phyloP scores from a whole-genome alignment of 2,329 filamentous ascomycete species.

The Davidsoniella neocaledoniae region DNA sequence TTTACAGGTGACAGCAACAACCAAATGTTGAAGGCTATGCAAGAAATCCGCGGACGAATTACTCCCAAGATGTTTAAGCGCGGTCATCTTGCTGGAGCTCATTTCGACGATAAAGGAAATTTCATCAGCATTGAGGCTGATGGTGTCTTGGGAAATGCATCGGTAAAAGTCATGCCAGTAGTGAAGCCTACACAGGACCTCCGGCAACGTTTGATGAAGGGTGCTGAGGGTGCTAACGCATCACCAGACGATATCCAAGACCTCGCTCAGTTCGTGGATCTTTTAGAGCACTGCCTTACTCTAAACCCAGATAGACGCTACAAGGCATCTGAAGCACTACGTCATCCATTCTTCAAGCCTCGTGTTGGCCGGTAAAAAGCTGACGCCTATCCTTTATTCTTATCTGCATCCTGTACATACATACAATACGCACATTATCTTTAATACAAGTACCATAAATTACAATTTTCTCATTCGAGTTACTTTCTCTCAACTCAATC shows the following conservation, averaged over 20 bases:
- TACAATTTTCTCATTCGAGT: too few species aligned
- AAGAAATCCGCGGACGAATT: constrained; percentile 88
- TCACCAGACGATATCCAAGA: constrained; percentile 37
- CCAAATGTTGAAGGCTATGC: constrained; percentile 91
- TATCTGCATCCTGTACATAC: too few species aligned
- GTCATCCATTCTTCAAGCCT: constrained; percentile 62
- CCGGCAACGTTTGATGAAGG: constrained; percentile 60
- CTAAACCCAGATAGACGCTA: constrained; percentile 88
- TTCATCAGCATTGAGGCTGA: constrained; percentile 77
- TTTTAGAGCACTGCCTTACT: constrained; percentile 74
- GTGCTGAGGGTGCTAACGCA: constrained; percentile 49
- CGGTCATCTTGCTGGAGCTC: constrained; percentile 55
- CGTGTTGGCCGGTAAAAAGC: too few species aligned
- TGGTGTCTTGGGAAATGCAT: constrained; percentile 68
- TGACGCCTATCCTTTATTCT: too few species aligned
- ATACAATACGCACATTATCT: too few species aligned
- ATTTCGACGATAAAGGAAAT: constrained; percentile 73
- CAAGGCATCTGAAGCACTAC: constrained; percentile 69
- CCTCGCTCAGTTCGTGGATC: constrained; percentile 66
- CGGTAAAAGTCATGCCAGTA: constrained; percentile 48
- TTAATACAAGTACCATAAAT: too few species aligned
- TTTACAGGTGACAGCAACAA: constrained; percentile 95
- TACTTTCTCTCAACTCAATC: too few species aligned
- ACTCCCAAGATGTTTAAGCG: constrained; percentile 77
- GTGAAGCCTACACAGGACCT: constrained; percentile 68